Base-by-base conservation (phyloP, 2,329 filamentous ascomycete genomes). In the Colletotrichum siamense region DNA sequence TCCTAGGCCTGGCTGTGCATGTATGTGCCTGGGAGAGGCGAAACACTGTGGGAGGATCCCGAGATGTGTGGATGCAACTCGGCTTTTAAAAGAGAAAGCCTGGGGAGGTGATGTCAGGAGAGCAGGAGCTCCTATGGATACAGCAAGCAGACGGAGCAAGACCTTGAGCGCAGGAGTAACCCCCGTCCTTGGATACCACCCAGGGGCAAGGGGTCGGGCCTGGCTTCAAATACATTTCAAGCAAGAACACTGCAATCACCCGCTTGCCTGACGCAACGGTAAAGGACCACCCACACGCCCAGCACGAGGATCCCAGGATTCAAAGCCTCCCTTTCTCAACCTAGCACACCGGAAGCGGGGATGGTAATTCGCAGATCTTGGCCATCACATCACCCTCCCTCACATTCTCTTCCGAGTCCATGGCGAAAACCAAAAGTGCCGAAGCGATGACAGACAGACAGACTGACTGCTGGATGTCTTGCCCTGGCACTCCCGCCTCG, bases 311-410 rank as follows among this genome's bases (percentile, higher is more conserved):
- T 57, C 9, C 22, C 26, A 52, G 10, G 66, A 24, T 30, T 22
- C 24, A 44, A 57, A 63, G 36, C 26, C 59, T 63, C 32, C 61
- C 12, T 34, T 44, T 24, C 63, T 44, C 44, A 52, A 22, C 69
- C 63, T 55, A 30, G 52, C 73, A 67, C 34, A 64, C 73, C 57
- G 69, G 34, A 68, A 73, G 63, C 69, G 69, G 73, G 39, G 68
- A 65, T 39, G 55, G 63, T 13, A 44, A 52, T 18, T 36, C 26
- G 70, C 39, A 68, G 69, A 73, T 74, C 70, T 74, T 69, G 69
- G 55, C 59, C 64, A 28, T 59, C 22, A 44, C 34, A 39, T 49
- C 62, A 30, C 57, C 69, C 64, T 69, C 22, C 57, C 34, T 64
- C 49, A n/a, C 64, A 55, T 49, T 55, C n/a, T 32, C 59, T 30